These are phyloP conservation scores for Pichia manshurica DNA, from an alignment of 805 yeast species.

Conservation along the genomic window DNA sequence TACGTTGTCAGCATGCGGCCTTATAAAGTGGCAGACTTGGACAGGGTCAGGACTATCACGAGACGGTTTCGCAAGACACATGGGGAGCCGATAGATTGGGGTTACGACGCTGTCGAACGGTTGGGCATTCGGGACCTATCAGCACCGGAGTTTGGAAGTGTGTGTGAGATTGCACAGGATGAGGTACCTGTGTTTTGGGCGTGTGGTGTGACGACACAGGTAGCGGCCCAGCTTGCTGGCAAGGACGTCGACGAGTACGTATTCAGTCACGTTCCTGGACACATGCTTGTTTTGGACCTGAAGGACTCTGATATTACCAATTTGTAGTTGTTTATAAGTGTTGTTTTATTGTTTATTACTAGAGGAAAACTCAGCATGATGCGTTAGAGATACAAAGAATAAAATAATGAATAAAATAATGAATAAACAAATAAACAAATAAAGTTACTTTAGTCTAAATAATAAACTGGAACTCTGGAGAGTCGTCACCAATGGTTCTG, in stretches of 20 bases:
- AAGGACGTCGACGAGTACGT: not conserved
- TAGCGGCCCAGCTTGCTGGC: not conserved
- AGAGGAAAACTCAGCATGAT: not conserved
- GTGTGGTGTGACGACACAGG: slow-evolving; percentile 7
- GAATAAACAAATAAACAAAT: not conserved
- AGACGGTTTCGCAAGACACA: slow-evolving; percentile 3
- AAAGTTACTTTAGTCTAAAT: not conserved
- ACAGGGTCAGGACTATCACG: slow-evolving; percentile 3
- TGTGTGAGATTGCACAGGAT: not conserved
- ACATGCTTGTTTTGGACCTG: slow-evolving; percentile 5
- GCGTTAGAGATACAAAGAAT: not conserved
- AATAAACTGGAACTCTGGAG: slow-evolving; percentile 5
- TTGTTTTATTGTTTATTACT: not conserved
- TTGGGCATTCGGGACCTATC: slow-evolving; percentile 1
- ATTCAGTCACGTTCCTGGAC: slow-evolving; percentile 3
- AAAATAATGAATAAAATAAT: not conserved
- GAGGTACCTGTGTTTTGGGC: slow-evolving; percentile 9
- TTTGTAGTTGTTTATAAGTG: not conserved
- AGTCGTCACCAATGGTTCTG: slow-evolving; percentile 6
- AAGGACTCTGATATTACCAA: not conserved
- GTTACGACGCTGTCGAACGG: slow-evolving; percentile 3
- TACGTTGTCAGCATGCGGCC: slow-evolving; percentile 9
- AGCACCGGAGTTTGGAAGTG: slow-evolving; percentile 3
- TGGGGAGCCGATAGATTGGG: slow-evolving; percentile 10
- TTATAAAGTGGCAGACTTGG: not conserved